Percentiles rank a stretch among this genome's conserved stretches.
These are phyloP conservation scores for Aquanectria penicillioides DNA, from an alignment of 2,329 filamentous ascomycete species.

Conservation along the genomic window DNA sequence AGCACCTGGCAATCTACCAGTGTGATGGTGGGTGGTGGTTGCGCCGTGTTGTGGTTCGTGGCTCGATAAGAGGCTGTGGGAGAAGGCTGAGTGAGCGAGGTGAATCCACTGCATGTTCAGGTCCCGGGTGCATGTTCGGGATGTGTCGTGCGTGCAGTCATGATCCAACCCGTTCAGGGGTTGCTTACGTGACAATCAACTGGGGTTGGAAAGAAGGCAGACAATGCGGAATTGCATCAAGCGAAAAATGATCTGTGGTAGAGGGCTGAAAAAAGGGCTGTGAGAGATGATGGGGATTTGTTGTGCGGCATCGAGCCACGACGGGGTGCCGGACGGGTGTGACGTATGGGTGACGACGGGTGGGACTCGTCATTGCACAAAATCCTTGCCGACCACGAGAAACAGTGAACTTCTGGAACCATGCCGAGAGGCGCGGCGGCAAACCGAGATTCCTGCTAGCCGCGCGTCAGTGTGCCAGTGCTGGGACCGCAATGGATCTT, in stretches of 20 bases:
- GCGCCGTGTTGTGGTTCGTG: conserved; percentile 14
- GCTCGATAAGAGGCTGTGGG: conserved; percentile 11
- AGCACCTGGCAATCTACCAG: conserved; percentile 5
- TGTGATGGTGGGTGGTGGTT: conserved; percentile 22
- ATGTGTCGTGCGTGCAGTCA: background rate
- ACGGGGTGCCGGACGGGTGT: background rate
- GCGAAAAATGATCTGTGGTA: too few species aligned
- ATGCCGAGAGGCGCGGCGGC: conserved; percentile 6
- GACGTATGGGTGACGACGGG: conserved; percentile 34
- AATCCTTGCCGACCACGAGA: background rate
- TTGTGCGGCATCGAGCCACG: background rate
- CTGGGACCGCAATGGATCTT: background rate
- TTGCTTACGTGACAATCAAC: too few species aligned
- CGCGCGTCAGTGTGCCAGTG: conserved; percentile 6
- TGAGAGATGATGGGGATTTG: conserved; percentile 11
- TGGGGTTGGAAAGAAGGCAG: too few species aligned
- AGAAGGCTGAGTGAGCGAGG: background rate
- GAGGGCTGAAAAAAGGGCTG: conserved; percentile 4
- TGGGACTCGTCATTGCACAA: background rate
- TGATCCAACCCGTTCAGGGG: background rate
- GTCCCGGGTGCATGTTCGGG: conserved; percentile 5
- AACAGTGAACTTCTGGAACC: background rate
- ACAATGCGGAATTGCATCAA: too few species aligned
- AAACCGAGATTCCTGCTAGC: conserved; percentile 3
- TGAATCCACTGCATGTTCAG: conserved; percentile 2